Conservation (phyloP, 208 protist genomes). For the Blastocrithidia nonstop region DNA sequence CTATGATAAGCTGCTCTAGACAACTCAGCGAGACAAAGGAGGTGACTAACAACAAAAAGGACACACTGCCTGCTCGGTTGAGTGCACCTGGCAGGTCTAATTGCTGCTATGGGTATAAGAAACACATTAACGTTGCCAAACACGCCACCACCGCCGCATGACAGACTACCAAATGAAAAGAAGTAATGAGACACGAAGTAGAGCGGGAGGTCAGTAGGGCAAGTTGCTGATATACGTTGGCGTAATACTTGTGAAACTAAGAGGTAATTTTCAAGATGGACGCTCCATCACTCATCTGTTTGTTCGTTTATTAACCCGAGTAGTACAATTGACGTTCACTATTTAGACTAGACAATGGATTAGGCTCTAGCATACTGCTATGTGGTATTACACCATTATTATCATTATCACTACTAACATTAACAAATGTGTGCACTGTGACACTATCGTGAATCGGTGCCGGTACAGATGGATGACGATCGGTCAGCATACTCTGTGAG, state of each 20-base stretch:
- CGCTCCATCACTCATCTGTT: conserved; percentile 6
- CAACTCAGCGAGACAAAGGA: conserved; percentile 76
- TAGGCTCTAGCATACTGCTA: too few species aligned
- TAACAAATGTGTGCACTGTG: too few species aligned
- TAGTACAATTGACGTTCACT: not conserved
- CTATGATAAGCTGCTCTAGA: conserved; percentile 75
- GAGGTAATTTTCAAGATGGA: conserved; percentile 25
- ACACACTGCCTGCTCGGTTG: conserved; percentile 75
- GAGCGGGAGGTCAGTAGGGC: conserved; percentile 53
- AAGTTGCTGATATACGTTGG: conserved; percentile 77
- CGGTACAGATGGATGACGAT: too few species aligned
- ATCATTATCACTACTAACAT: too few species aligned
- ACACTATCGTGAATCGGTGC: too few species aligned
- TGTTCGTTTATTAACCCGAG: not conserved
- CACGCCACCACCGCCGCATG: conserved; percentile 64
- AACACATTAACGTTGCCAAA: conserved; percentile 58
- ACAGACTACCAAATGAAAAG: conserved; percentile 66
- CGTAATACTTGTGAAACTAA: conserved; percentile 58
- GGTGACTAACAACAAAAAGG: conserved; percentile 76
- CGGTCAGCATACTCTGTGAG: too few species aligned
- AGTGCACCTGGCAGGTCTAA: conserved; percentile 72
- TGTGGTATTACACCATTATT: too few species aligned
- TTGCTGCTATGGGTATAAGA: conserved; percentile 62
- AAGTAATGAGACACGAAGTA: conserved; percentile 38
- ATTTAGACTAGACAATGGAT: too few species aligned